Evolutionary conservation across 495 filamentous ascomycete genomes (phyloP), one percentile per base, ranked within the genome.

Genomic region (Chlorociboria aeruginascens): DNA sequence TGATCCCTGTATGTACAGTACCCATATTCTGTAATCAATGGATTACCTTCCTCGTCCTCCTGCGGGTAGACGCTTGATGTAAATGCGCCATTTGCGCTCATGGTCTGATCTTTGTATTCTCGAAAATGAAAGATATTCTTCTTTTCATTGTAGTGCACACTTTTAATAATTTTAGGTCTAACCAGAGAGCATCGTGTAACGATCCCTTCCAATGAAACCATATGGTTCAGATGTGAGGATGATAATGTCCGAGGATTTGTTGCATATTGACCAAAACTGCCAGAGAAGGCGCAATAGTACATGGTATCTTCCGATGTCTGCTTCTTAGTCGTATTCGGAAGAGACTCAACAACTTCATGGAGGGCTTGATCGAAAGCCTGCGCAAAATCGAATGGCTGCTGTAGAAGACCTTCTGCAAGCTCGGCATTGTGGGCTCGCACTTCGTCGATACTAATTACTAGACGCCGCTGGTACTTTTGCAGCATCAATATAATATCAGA

Each of bases 151-250:
- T 85, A 97, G 59, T 99, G 92, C 38, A 99, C 90, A 65, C 93
- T 97, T 66, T 95, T 94, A 20, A 95, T 85, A 11, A 99, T 79
- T 65, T 99, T 99, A 28, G 92, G 92, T 43, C 92, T 78, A 39
- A 99, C 93, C 37, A 99, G 72, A 11, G 88, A 95, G 62, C 86
- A 93, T 67, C 90, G 85, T 16, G 92, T 97, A 29, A 97, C 92
- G 63, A 99, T 99, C 32, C 92, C 92, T 65, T 99, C 92, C 52
- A 99, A 77, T 2, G 89, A 95, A 13, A 99, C 82, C 85, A 96
- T 95, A 53, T 80, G 86, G 63, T 97, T 97, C 46, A 99, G 73
- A 59, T 90, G 87, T 31, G 73, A 71, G 1, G 89, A 95, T 36
- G 86, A 83, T 14, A 99, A 65, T 6, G 92, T 97, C 57, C 92